Conservation (phyloP, 441 rosid species). For the Syzygium syzygioides region DNA sequence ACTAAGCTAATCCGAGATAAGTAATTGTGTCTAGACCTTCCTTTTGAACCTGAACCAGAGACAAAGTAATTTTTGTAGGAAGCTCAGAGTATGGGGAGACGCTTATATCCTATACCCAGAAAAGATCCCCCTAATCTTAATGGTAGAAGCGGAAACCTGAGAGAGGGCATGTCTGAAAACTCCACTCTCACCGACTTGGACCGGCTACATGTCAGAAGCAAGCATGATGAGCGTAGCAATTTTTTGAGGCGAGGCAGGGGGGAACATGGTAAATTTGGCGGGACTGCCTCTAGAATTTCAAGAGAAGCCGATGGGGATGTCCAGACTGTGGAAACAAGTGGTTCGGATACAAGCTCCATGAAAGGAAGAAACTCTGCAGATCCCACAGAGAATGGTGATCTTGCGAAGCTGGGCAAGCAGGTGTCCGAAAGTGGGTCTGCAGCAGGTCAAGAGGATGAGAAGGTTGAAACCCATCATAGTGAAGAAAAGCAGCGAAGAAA, state of each 20-base stretch:
- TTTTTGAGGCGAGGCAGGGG: constrained; percentile 25
- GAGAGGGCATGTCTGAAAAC: constrained; percentile 61
- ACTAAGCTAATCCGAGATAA: background rate
- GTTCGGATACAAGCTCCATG: constrained; percentile 83
- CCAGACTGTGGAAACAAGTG: constrained; percentile 75
- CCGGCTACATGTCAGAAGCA: constrained; percentile 26
- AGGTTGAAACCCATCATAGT: constrained; percentile 34
- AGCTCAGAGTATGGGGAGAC: constrained; percentile 45
- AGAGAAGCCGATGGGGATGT: constrained; percentile 62
- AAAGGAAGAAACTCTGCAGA: constrained; percentile 56
- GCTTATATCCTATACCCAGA: constrained; percentile 32
- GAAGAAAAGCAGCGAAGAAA: constrained; percentile 82
- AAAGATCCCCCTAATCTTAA: constrained; percentile 44
- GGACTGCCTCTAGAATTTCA: constrained; percentile 25
- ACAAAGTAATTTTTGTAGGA: constrained; percentile 41
- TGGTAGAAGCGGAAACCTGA: constrained; percentile 26
- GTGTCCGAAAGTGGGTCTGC: constrained; percentile 37
- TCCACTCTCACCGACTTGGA: constrained; percentile 51
- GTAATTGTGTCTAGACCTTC: background rate
- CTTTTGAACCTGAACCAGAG: constrained; percentile 6
- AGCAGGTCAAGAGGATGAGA: constrained; percentile 56
- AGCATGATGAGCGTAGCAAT: constrained; percentile 30
- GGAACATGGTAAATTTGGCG: constrained; percentile 36
- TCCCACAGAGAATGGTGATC: constrained; percentile 40
- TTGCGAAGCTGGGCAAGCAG: constrained; percentile 32